Base-by-base conservation (phyloP, 2,329 filamentous ascomycete species). In the Pseudogymnoascus sp. region DNA sequence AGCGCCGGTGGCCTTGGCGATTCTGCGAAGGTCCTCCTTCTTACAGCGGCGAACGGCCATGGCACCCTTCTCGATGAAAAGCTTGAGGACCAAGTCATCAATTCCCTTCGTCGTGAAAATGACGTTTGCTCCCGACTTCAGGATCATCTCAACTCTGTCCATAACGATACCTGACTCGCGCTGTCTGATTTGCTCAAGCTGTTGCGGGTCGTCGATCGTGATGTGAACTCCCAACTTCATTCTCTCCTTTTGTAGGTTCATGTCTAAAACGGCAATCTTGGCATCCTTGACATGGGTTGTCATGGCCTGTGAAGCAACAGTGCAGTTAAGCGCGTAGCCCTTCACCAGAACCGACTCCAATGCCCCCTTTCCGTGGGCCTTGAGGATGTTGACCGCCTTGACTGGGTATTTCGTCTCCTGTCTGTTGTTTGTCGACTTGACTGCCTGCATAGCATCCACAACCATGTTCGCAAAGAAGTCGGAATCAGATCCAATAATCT, bases 191-290 rank as follows among this genome's bases (percentile, higher is more conserved):
- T 97, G 93, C 81, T 99, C 95, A 60, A 99, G 83, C 77, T 99
- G 95, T 75, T 96, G 88, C 59, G 95, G 95, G 75, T 99, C 95
- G 71, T 99, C 95, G 68, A 99, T 90, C 11, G 95, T 97, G 72
- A 99, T 96, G 77, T 99, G 93, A 65, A 99, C 95, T 69, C 95
- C 95, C 64, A 99, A 82, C 84, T 99, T 97, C 95, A 99, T 97
- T 70, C 93, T 86, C 82, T 97, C 93, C 82, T 99, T 99, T 75
- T 97, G 93, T 72, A 99, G 77, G 78, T 99, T 99, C 86, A 99
- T 97, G 75, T 99, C 95, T 66, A 99, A 79, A 71, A 93, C 88
- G 60, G 95, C 95, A 76, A 99, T 99, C 82, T 96, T 97, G 69
- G 95, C 95, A 77, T 97, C 93, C 61, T 85, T 85, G 75, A 99